These are phyloP conservation scores for Penicillium verhagenii DNA, from an alignment of 495 filamentous ascomycete genomes.

Conservation along the genomic window DNA sequence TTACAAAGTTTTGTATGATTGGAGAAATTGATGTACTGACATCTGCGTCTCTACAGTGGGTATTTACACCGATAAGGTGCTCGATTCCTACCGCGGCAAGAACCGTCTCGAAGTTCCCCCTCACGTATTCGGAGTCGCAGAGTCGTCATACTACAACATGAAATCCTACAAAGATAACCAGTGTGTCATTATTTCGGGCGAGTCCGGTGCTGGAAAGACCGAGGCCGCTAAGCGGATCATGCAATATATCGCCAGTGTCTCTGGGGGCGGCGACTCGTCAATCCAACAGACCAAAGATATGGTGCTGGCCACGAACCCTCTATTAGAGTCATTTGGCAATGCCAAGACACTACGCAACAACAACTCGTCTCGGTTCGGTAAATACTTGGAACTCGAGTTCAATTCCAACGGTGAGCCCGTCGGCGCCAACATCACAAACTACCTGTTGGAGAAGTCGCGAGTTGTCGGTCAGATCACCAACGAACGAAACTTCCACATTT, in stretches of 20 bases:
- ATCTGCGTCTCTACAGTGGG: constrained; percentile 57
- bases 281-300: constrained; percentile 98
- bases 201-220: constrained; percentile 99
- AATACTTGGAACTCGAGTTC: constrained; percentile 97
- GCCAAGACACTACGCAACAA: constrained; percentile 98
- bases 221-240: constrained; percentile 98
- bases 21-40: neutral
- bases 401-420: constrained; percentile 90
- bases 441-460: constrained; percentile 90
- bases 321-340: constrained; percentile 97
- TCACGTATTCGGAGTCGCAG: constrained; percentile 97
- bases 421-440: constrained; percentile 97
- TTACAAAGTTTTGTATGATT: neutral
- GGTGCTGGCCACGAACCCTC: constrained; percentile 96
- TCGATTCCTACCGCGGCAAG: constrained; percentile 90
- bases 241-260: constrained; percentile 98
- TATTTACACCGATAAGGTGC: constrained; percentile 93
- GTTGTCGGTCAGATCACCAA: constrained; percentile 95
- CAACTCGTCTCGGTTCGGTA: constrained; percentile 97
- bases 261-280: constrained; percentile 82
- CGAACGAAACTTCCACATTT: constrained; percentile 98
- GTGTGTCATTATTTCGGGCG: constrained; percentile 98
- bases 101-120: constrained; percentile 95
- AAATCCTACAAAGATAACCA: constrained; percentile 99
- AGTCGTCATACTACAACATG: constrained; percentile 99